Conservation (phyloP, 495 filamentous ascomycete genomes). For the Trichoderma parareesei region DNA sequence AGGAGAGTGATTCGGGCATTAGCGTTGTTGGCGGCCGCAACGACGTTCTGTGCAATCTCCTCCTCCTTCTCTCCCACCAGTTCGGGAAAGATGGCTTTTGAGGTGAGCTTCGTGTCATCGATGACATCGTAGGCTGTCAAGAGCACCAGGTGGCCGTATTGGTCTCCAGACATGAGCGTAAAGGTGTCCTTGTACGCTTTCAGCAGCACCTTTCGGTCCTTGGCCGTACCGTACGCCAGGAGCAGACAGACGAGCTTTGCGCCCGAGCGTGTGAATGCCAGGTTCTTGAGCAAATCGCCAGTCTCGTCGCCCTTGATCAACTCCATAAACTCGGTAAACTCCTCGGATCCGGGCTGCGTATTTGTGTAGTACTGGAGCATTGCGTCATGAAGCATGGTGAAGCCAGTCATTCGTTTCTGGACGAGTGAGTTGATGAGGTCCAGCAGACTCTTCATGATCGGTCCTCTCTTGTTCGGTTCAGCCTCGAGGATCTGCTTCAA, state of each 20-base stretch:
- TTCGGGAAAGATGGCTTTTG: slow-evolving; percentile 78
- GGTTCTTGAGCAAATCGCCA: slow-evolving; percentile 80
- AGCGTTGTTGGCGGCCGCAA: slow-evolving; percentile 54
- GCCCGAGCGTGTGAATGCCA: slow-evolving; percentile 90
- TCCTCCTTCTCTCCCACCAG: slow-evolving; percentile 59
- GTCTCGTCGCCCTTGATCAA: slow-evolving; percentile 84
- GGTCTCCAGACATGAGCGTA: slow-evolving; percentile 71
- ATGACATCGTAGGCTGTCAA: slow-evolving; percentile 81
- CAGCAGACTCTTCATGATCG: slow-evolving; percentile 75
- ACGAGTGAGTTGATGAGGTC: slow-evolving; percentile 82
- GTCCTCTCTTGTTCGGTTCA: slow-evolving; percentile 72
- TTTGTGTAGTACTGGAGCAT: slow-evolving; percentile 95
- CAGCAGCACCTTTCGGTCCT: slow-evolving; percentile 85
- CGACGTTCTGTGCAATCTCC: slow-evolving; percentile 53
- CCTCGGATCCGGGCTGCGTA: slow-evolving; percentile 62
- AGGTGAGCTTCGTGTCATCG: slow-evolving; percentile 84
- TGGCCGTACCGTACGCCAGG: slow-evolving; percentile 76
- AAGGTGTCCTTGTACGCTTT: slow-evolving; percentile 80
- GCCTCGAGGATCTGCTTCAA: slow-evolving; percentile 64
- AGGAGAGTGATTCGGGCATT: slow-evolving; percentile 70
- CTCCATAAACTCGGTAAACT: slow-evolving; percentile 81
- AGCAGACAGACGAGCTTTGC: slow-evolving; percentile 71
- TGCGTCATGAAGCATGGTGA: slow-evolving; percentile 93
- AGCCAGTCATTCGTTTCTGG: slow-evolving; percentile 91
- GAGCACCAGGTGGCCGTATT: slow-evolving; percentile 69